Evolutionary conservation across 306 rosid genomes (phyloP), one percentile per base, ranked within the genome.

Genomic region (Sesbania bispinosa): DNA sequence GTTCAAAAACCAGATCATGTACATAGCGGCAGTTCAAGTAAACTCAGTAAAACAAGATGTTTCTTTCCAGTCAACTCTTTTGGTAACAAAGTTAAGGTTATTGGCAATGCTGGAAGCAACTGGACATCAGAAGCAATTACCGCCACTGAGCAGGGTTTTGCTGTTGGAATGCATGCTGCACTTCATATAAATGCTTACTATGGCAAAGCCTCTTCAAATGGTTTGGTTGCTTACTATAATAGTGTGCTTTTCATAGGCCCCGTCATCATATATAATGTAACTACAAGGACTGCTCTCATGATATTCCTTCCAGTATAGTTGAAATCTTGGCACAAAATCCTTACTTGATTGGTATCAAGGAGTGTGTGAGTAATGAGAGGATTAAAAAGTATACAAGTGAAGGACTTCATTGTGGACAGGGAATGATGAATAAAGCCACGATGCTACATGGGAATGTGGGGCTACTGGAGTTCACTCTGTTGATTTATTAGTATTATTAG

Each of bases 141-240:
- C 76, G 93, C 89, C 63, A 76, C 86, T 0, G 93, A 91, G 62
- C 90, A 84, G 45, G 96, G 96, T 21, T 88, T 88, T 79, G 93
- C 96, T 2, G 96, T 88, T 62, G 97, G 96, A 70, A 91, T 88
- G 97, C 87, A 91, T 60, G 96, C 89, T 21, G 90, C 97, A 14
- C 88, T 91, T 43, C 97, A 91, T 75, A 91, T 87, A 60, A 88
- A 85, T 69, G 96, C 97, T 43, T 91, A 91, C 70, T 88, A 91
- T 33, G 97, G 97, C 1, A 88, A 87, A 81, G 88, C 96, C 55
- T 91, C 96, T 14, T 18, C 77, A 67, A 85, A 87, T 27, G 97
- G 96, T n/a, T 30, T 88, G 79, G 72, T 88, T 43, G 67, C 90
- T 13, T 96, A 87, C 82, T 89, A 88, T 2, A 75, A 82, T 1